Percentiles rank a stretch among this genome's conserved stretches.
Evolutionary conservation across 192 early-diverging fungal genomes (phyloP).

Genomic region (Phlyctochytrium planicorne): DNA sequence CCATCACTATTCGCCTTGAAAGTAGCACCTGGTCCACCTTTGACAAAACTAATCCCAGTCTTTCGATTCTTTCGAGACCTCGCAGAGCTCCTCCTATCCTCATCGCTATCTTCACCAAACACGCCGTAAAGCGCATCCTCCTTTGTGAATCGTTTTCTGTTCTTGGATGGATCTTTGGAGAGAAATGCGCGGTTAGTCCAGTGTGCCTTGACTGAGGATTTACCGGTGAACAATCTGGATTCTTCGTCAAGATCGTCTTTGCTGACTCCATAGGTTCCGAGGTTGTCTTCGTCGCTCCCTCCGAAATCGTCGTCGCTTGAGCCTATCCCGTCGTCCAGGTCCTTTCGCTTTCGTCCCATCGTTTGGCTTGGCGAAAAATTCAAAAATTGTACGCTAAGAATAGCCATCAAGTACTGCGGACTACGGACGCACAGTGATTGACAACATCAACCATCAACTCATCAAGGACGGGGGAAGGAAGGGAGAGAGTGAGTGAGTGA

Average conservation of each 20-base stretch:
- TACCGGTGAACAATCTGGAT: constrained; percentile 43
- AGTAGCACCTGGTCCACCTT: no score
- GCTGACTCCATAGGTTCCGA: constrained; percentile 27
- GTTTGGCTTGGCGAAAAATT: constrained; percentile 4
- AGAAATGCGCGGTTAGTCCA: background rate
- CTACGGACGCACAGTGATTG: background rate
- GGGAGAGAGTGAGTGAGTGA: background rate
- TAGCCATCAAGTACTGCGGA: background rate
- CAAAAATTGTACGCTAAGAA: no score
- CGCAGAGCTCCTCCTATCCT: background rate
- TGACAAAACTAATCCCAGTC: constrained; percentile 5
- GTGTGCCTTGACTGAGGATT: background rate
- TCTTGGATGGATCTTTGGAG: background rate
- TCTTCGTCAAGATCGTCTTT: constrained; percentile 58
- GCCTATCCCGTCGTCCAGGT: constrained; percentile 22
- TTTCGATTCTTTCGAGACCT: background rate
- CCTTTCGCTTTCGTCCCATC: constrained; percentile 32
- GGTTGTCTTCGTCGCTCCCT: constrained; percentile 22
- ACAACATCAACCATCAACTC: background rate
- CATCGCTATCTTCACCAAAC: constrained; percentile 50
- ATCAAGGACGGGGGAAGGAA: no score
- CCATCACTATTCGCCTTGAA: no score
- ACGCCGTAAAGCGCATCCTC: constrained; percentile 62
- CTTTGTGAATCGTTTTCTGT: constrained; percentile 52
- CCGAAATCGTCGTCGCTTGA: constrained; percentile 38